Evolutionary conservation across 192 early-diverging fungal species (phyloP).

Genomic region (Pecoramyces ruminantium): DNA sequence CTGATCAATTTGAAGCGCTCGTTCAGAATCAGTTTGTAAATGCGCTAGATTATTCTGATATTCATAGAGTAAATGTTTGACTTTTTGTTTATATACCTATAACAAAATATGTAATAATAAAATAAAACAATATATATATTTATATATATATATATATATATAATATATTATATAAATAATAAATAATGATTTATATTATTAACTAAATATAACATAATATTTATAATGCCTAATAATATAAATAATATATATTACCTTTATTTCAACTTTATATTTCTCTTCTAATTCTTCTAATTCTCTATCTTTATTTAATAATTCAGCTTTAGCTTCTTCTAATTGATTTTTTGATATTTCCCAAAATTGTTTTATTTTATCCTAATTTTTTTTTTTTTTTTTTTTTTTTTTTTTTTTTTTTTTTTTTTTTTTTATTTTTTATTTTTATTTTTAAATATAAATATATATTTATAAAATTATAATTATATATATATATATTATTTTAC

Average conservation of each 20-base stretch:
- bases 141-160: no score
- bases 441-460: slow-evolving; percentile 1
- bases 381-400: background rate
- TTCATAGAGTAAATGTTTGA: slow-evolving; percentile 49
- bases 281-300: slow-evolving; percentile 41
- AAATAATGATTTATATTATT: no score
- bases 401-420: background rate
- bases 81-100: slow-evolving; percentile 52
- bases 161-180: no score
- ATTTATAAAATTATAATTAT: no score
- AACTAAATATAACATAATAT: no score
- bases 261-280: slow-evolving; percentile 49
- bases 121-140: no score
- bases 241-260: slow-evolving; percentile 20
- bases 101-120: no score
- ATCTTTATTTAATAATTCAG: slow-evolving; percentile 37
- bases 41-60: slow-evolving; percentile 53
- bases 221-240: background rate
- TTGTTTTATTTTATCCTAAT: slow-evolving; percentile 34
- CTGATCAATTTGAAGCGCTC: slow-evolving; percentile 31
- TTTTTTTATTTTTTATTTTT: slow-evolving; percentile 1
- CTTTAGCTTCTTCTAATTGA: slow-evolving; percentile 22
- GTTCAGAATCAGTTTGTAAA: slow-evolving; percentile 38
- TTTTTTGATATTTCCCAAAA: slow-evolving; percentile 45
- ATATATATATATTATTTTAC: no score